phyloP scores from a whole-genome alignment of 2,329 filamentous ascomycete species.

The Pseudogymnoascus sp. region DNA sequence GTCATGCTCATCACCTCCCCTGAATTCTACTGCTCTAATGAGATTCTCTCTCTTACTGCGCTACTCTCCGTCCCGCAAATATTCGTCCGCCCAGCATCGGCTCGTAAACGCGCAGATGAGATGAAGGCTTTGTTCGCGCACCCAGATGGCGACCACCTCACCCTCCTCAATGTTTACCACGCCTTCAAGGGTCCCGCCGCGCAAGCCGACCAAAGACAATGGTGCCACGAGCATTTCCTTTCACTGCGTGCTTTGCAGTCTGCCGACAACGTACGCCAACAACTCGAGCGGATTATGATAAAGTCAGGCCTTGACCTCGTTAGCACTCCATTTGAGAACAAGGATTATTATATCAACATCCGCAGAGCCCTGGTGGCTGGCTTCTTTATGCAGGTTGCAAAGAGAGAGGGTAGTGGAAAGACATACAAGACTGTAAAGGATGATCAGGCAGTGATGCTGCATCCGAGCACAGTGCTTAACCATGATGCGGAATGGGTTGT shows the following conservation, averaged over 20 bases:
- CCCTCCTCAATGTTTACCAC: constrained; percentile 94
- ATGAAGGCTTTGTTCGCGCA: constrained; percentile 96
- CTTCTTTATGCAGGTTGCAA: constrained; percentile 99
- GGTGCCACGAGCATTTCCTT: constrained; percentile 96
- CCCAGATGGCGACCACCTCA: constrained; percentile 88
- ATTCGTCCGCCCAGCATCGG: constrained; percentile 77
- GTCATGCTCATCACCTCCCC: constrained; percentile 98
- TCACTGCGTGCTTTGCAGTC: constrained; percentile 81
- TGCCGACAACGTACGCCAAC: constrained; percentile 85
- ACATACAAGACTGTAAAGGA: constrained; percentile 95
- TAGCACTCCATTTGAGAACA: constrained; percentile 84
- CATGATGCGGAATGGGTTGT: constrained; percentile 93
- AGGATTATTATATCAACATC: constrained; percentile 98
- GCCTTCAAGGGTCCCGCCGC: constrained; percentile 75
- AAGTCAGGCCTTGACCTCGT: constrained; percentile 76
- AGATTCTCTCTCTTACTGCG: constrained; percentile 90
- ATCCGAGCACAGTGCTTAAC: constrained; percentile 82
- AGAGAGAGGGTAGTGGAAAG: constrained; percentile 81
- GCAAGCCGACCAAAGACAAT: constrained; percentile 69
- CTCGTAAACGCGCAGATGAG: constrained; percentile 86
- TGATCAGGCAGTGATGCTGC: constrained; percentile 83
- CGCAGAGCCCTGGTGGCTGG: constrained; percentile 82
- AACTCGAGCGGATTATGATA: constrained; percentile 96
- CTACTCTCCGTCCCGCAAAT: constrained; percentile 91
- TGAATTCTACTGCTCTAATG: constrained; percentile 97